phyloP scores from a whole-genome alignment of 2,329 filamentous ascomycete species.

The Aspergillus vadensis region DNA sequence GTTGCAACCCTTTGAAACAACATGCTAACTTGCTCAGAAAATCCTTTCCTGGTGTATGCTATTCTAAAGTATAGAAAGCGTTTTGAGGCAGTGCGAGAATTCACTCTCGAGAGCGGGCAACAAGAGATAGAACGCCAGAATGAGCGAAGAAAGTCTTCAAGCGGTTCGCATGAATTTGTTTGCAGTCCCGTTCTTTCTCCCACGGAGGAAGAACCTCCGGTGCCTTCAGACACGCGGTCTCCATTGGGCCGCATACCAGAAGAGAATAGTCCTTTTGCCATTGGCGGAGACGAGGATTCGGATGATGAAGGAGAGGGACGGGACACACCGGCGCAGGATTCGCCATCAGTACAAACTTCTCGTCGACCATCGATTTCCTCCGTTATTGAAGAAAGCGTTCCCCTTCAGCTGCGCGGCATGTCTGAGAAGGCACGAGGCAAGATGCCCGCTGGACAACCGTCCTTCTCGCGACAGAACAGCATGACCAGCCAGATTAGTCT shows the following conservation, averaged over 20 bases:
- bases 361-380: conserved; percentile 70
- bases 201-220: conserved; percentile 44
- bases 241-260: conserved; percentile 71
- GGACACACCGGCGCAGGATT: conserved; percentile 62
- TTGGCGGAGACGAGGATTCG: conserved; percentile 75
- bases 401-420: conserved; percentile 83
- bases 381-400: conserved; percentile 74
- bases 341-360: conserved; percentile 56
- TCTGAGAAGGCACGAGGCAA: conserved; percentile 97
- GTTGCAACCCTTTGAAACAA: background rate
- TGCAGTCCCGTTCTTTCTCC: conserved; percentile 40
- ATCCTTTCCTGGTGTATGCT: conserved; percentile 77
- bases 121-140: conserved; percentile 84
- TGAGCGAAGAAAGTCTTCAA: conserved; percentile 66
- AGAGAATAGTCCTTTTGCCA: conserved; percentile 80
- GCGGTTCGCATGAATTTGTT: conserved; percentile 33
- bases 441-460: conserved; percentile 79
- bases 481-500: conserved; percentile 75
- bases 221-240: conserved; percentile 55
- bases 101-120: conserved; percentile 88
- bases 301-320: conserved; percentile 62
- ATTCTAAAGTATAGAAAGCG: conserved; percentile 77
- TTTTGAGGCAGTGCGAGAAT: conserved; percentile 81
- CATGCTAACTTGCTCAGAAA: conserved; percentile 57
- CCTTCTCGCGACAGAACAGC: conserved; percentile 88